Base-by-base conservation (phyloP, 768 basidiomycete genomes). In the Amanita inopinata region DNA sequence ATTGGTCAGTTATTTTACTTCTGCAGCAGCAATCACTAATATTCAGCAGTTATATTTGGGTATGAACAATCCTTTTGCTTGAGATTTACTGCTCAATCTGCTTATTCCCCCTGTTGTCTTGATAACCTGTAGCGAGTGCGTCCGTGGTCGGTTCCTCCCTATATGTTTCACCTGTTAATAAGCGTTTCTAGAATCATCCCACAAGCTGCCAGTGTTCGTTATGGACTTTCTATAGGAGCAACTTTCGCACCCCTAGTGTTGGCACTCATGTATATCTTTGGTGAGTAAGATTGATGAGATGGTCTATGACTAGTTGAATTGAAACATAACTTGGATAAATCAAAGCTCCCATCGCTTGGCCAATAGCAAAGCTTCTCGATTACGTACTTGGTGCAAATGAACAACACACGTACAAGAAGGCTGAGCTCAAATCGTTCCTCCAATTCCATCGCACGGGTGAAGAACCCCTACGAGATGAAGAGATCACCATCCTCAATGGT, bases 351-450 rank as follows among this genome's bases (percentile, higher is more conserved):
- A 66, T 93, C 47, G 88, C 90, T 0, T 92, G 71, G 58, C 86
- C 86, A 3, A 81, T 80, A 42, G 83, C 84, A 22, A 81, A 80
- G 50, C 63, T 97, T 0, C 77, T 99, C 23, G 94, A 97, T 56
- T 66, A 61, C 36, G 74, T 83, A 2, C 76, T 98, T 2, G 94
- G 94, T 15, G 68, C 66, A 2, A 71, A 81, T 51, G 85, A 87
- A 50, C 67, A 65, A 0, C 69, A 76, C 31, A 85, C 82, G 0
- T 90, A 90, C 64, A 88, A 87, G 53, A 89, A 89, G 57, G 84
- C 83, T 0, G 79, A 83, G 46, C 69, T 84, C 31, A 82, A 81
- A 50, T 80, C 80, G 0, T 88, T 90, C 62, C 67, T 89, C 9
- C 78, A 81, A 41, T 86, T 88, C 56, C 83, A 88, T 52, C 74